Evolutionary conservation across 1,284 basidiomycete genomes (phyloP).

Genomic region (Sporisorium exsertum): DNA sequence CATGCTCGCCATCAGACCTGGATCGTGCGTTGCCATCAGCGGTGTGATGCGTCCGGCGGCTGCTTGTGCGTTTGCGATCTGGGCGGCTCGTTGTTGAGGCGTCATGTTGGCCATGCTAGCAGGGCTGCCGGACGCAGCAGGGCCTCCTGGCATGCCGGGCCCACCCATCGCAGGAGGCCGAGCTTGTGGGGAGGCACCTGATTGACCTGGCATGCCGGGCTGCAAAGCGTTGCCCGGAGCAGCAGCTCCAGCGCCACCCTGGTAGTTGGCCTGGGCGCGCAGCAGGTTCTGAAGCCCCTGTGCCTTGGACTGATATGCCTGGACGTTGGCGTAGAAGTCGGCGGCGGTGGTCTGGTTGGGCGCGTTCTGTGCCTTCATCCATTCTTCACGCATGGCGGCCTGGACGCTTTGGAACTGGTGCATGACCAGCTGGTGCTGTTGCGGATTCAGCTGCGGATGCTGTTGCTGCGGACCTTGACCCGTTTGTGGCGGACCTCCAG

Average conservation of each 20-base stretch:
- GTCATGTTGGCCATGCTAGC: slow-evolving; percentile 48
- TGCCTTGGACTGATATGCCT: slow-evolving; percentile 59
- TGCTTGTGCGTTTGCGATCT: slow-evolving; percentile 50
- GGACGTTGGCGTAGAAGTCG: slow-evolving; percentile 60
- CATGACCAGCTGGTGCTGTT: slow-evolving; percentile 63
- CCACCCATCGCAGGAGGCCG: slow-evolving; percentile 39
- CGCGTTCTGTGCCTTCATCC: slow-evolving; percentile 63
- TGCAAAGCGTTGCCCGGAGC: slow-evolving; percentile 27
- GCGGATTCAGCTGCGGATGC: slow-evolving; percentile 56
- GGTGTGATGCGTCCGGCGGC: slow-evolving; percentile 52
- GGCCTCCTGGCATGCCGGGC: slow-evolving; percentile 25
- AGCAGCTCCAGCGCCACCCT: slow-evolving; percentile 29
- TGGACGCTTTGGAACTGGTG: slow-evolving; percentile 62
- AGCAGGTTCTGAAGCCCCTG: slow-evolving; percentile 57
- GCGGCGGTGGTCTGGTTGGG: slow-evolving; percentile 57
- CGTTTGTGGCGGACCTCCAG: slow-evolving; percentile 18
- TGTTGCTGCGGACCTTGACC: slow-evolving; percentile 42
- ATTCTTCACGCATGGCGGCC: slow-evolving; percentile 57
- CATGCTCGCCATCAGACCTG: slow-evolving; percentile 60
- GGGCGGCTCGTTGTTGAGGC: slow-evolving; percentile 50
- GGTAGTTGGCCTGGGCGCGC: slow-evolving; percentile 51
- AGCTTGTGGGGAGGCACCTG: slow-evolving; percentile 35
- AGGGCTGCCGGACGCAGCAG: slow-evolving; percentile 31
- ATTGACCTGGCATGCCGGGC: slow-evolving; percentile 39
- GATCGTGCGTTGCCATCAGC: slow-evolving; percentile 61